These are phyloP conservation scores for Eucalyptus sp. DNA, from an alignment of 345 rosid species.

Conservation along the genomic window DNA sequence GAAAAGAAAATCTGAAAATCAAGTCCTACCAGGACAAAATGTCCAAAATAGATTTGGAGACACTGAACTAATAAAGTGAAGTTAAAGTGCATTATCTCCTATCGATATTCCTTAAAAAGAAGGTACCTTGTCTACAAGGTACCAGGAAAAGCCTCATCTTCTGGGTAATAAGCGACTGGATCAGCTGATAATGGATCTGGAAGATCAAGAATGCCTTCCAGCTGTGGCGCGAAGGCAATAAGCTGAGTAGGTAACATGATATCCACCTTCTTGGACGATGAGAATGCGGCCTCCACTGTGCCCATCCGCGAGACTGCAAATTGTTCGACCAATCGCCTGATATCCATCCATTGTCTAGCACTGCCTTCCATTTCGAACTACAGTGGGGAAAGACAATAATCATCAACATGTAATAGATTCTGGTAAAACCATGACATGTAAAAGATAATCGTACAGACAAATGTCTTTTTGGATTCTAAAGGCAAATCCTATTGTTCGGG, in stretches of 20 bases:
- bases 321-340: slow-evolving; percentile 43
- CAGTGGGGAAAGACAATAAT: slow-evolving; percentile 8
- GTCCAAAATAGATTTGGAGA: background rate
- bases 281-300: slow-evolving; percentile 52
- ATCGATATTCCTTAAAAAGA: slow-evolving; percentile 10
- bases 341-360: slow-evolving; percentile 71
- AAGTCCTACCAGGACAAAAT: background rate
- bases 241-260: slow-evolving; percentile 74
- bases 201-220: slow-evolving; percentile 70
- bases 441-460: background rate
- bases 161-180: slow-evolving; percentile 55
- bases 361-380: slow-evolving; percentile 84
- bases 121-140: slow-evolving; percentile 26
- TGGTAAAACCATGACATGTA: slow-evolving; percentile 6
- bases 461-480: background rate
- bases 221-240: slow-evolving; percentile 74
- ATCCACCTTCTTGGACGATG: slow-evolving; percentile 85
- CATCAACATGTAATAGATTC: slow-evolving; percentile 28
- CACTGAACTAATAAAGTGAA: background rate
- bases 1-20: background rate
- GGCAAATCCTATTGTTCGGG: background rate
- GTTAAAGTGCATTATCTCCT: background rate
- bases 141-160: slow-evolving; percentile 35
- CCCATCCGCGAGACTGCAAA: slow-evolving; percentile 31
- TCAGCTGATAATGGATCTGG: slow-evolving; percentile 34